Base-by-base conservation (phyloP, 2,329 filamentous ascomycete genomes). In the Penicillium sp. region DNA sequence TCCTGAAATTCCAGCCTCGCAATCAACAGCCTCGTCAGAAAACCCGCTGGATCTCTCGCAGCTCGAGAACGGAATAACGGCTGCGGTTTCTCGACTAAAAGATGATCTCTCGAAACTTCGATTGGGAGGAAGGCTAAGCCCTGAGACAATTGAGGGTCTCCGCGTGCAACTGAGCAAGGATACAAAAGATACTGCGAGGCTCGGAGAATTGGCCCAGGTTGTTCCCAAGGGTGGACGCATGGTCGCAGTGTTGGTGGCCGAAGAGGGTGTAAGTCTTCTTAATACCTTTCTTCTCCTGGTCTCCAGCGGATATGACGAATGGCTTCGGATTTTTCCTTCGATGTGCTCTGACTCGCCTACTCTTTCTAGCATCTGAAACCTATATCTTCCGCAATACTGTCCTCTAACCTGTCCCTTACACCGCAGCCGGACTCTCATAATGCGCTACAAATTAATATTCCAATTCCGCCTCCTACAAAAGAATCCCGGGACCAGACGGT, bases 141-240 rank as follows among this genome's bases (percentile, higher is more conserved):
- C 86, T 0, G 84, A 88, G 52, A 73, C 84, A 1, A 78, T 91
- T 31, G 89, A 91, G 74, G 78, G 76, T 21, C 69, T 91, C 57
- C 82, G 83, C 44, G 88, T 91, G n/a, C 78, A 83, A 54, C 69
- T 89, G 52, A 81, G 78, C 62, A 86, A 88, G 77, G 75, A 75
- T 21, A 69, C 58, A 23, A 86, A 84, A 62, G 79, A 84, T 62
- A 84, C 76, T 1, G 81, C 85, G 53, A 82, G 78, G 64, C 69
- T 91, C 55, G 82, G 84, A 9, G 88, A 90, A 70, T 70, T 91
- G 60, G 89, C 88, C 3, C 88, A 90, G 71, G 86, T 91, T 17
- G 80, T 91, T 45, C 86, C 87, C 0, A 88, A 88, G 69, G 88
- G 84, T 29, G 82, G 88, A 11, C 76, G 88, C 59, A 82, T 82